A percentile compares a stretch with the other conserved stretches of the same genome.
Conservation (phyloP, 768 basidiomycete species). For the Suillus bovinus region DNA sequence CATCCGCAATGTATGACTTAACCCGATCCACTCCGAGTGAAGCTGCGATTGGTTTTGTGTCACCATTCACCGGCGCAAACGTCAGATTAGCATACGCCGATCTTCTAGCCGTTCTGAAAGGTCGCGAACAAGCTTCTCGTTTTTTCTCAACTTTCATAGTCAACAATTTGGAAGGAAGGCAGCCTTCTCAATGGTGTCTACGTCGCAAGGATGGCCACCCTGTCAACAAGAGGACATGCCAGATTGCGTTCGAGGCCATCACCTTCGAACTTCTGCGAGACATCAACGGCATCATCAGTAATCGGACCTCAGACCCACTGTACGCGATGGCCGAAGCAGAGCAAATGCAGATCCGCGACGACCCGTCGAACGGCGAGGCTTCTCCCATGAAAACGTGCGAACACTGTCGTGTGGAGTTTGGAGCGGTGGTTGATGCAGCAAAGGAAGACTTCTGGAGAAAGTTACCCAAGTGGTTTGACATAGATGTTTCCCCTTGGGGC, state of each 20-base stretch:
- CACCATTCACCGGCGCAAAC: conserved; percentile 38
- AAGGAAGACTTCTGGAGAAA: conserved; percentile 66
- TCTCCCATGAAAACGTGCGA: conserved; percentile 62
- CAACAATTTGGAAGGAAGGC: conserved; percentile 68
- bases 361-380: conserved; percentile 41
- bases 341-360: conserved; percentile 61
- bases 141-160: conserved; percentile 79
- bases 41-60: conserved; percentile 52
- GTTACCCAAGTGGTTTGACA: conserved; percentile 65
- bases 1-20: conserved; percentile 80
- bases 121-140: conserved; percentile 71
- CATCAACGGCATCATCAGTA: conserved; percentile 64
- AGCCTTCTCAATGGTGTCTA: conserved; percentile 49
- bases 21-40: conserved; percentile 67
- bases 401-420: conserved; percentile 61
- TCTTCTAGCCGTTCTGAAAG: conserved; percentile 60
- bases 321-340: conserved; percentile 70
- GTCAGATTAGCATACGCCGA: conserved; percentile 47
- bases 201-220: conserved; percentile 49
- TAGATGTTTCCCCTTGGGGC: conserved; percentile 46
- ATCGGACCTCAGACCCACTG: conserved; percentile 68
- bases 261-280: conserved; percentile 76
- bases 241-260: conserved; percentile 70
- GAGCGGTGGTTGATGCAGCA: conserved; percentile 55
- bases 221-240: conserved; percentile 54